A percentile compares a stretch with the other conserved stretches of the same genome.
Evolutionary conservation across 1,284 basidiomycete species (phyloP).

Genomic region (Rugosomyces carneus): DNA sequence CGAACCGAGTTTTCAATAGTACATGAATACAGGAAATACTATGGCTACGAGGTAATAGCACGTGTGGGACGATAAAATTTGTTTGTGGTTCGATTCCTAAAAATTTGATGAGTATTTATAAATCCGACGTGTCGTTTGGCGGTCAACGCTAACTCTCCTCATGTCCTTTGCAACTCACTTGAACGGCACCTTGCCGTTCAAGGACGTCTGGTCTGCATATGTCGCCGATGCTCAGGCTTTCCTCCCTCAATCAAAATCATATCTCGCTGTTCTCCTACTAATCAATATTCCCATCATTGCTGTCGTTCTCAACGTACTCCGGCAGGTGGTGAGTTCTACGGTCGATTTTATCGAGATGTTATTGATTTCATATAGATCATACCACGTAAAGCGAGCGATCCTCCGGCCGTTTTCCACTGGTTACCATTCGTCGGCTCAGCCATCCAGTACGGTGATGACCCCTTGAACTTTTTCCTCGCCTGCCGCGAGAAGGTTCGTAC

Average conservation of each 20-base stretch:
- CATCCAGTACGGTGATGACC: conserved; percentile 75
- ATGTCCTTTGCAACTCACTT: conserved; percentile 26
- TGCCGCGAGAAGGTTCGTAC: conserved; percentile 75
- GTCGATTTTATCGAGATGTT: neutral
- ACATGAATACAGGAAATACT: no score
- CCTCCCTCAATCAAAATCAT: conserved; percentile 26
- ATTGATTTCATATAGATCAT: conserved; percentile 26
- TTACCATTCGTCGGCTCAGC: conserved; percentile 79
- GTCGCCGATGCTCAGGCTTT: conserved; percentile 37
- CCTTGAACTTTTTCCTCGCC: conserved; percentile 73
- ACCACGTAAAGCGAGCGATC: conserved; percentile 52
- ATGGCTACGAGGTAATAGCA: no score
- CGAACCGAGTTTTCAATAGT: no score
- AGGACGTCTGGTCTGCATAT: conserved; percentile 43
- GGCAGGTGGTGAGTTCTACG: conserved; percentile 30
- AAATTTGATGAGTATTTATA: conserved; percentile 16
- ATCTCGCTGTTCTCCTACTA: conserved; percentile 29
- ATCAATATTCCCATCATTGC: conserved; percentile 33
- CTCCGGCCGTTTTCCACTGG: conserved; percentile 81
- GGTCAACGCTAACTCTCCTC: conserved; percentile 10
- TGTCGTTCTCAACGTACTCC: conserved; percentile 36
- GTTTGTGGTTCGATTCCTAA: conserved; percentile 19
- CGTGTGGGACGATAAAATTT: conserved; percentile 9
- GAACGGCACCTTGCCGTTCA: conserved; percentile 32
- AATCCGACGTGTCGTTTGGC: conserved; percentile 5